Evolutionary conservation across 306 rosid species (phyloP).

Genomic region (Inga laurina): DNA sequence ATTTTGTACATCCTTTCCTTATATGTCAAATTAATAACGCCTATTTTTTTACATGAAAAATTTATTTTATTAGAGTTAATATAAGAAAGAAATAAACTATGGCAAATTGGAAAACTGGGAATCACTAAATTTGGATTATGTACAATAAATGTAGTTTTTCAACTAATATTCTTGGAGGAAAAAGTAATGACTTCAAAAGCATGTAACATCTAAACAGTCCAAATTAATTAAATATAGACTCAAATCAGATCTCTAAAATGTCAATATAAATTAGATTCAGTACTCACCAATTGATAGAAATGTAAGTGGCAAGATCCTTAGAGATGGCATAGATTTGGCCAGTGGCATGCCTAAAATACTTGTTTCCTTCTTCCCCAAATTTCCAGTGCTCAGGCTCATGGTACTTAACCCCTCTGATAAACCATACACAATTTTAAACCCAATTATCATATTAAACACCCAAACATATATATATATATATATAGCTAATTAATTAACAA

Average conservation of each 20-base stretch:
- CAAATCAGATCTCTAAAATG: neutral
- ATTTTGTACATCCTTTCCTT: too few relatives aligned
- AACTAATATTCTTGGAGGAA: too few relatives aligned
- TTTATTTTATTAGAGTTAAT: too few relatives aligned
- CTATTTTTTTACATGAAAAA: neutral
- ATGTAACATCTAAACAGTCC: too few relatives aligned
- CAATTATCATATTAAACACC: neutral
- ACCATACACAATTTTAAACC: neutral
- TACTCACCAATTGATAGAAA: slow-evolving; percentile 63
- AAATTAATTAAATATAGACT: too few relatives aligned
- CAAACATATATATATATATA: neutral
- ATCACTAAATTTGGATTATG: neutral
- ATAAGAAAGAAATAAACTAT: neutral
- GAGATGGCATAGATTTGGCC: slow-evolving; percentile 95
- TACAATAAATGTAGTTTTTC: too few relatives aligned
- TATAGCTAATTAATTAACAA: neutral
- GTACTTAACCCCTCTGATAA: slow-evolving; percentile 74
- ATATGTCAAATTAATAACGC: neutral
- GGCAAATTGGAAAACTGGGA: neutral
- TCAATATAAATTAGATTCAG: neutral
- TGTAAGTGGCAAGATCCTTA: slow-evolving; percentile 81
- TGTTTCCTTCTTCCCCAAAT: slow-evolving; percentile 94
- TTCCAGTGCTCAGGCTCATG: slow-evolving; percentile 92
- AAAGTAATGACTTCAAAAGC: neutral
- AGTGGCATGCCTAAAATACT: slow-evolving; percentile 92